These are phyloP conservation scores for Ulota crispa DNA, from an alignment of 225 moss, liverwort and hornwort species.

Conservation along the genomic window DNA sequence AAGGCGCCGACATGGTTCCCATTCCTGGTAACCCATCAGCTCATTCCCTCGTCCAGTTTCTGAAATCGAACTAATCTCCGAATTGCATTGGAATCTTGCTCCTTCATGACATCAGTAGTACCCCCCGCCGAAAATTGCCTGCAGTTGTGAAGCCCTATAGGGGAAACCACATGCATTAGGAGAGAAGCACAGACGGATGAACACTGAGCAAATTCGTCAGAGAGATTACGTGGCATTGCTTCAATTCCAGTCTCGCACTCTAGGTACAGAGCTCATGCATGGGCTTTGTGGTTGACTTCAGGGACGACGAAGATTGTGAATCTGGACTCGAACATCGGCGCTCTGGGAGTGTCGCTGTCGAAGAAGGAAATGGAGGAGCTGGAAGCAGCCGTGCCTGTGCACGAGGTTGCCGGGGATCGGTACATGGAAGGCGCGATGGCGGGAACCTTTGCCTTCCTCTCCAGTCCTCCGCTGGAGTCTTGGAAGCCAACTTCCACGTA, in stretches of 20 bases:
- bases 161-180: too few relatives aligned
- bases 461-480: slow-evolving; percentile 28
- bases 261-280: neutral
- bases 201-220: too few relatives aligned
- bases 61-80: too few relatives aligned
- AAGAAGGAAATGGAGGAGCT: slow-evolving; percentile 12
- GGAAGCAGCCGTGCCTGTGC: slow-evolving; percentile 26
- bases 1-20: slow-evolving; percentile 32
- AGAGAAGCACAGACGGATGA: too few relatives aligned
- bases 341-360: slow-evolving; percentile 12
- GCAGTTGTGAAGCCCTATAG: too few relatives aligned
- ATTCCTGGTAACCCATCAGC: slow-evolving; percentile 31
- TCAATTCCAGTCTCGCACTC: too few relatives aligned
- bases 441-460: neutral
- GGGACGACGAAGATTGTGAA: slow-evolving; percentile 36
- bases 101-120: too few relatives aligned
- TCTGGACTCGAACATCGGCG: slow-evolving; percentile 28
- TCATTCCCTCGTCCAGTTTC: neutral
- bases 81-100: too few relatives aligned
- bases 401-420: slow-evolving; percentile 28
- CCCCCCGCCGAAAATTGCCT: too few relatives aligned
- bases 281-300: neutral
- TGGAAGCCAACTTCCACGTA: slow-evolving; percentile 21
- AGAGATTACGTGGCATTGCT: too few relatives aligned
- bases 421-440: neutral